These are phyloP conservation scores for Nepenthes alata DNA, from an alignment of 179 eudicot species.

Conservation along the genomic window DNA sequence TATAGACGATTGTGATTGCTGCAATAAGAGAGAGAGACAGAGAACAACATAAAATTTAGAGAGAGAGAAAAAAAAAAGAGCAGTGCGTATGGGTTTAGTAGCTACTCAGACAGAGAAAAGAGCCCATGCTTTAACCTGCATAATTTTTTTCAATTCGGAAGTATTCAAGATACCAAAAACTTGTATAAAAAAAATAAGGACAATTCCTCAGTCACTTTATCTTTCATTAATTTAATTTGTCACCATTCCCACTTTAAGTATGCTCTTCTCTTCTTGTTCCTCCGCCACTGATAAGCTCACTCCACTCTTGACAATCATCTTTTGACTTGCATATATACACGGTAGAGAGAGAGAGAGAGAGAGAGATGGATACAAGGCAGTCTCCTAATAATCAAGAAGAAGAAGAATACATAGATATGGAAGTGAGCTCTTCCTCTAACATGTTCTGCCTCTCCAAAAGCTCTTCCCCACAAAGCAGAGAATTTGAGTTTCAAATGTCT, in stretches of 20 bases:
- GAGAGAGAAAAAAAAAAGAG: background rate
- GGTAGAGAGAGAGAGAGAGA: slow-evolving; percentile 4
- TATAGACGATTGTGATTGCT: too few species aligned
- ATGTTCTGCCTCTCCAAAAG: background rate
- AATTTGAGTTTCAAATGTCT: slow-evolving; percentile 28
- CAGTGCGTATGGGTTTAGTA: slow-evolving; percentile 6
- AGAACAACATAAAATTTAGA: too few species aligned
- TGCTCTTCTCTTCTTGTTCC: slow-evolving; percentile 15
- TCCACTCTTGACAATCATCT: slow-evolving; percentile 4
- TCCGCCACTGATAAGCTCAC: slow-evolving; percentile 7
- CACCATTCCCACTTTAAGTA: slow-evolving; percentile 18
- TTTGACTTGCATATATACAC: slow-evolving; percentile 11
- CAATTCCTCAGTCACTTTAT: background rate
- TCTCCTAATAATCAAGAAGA: slow-evolving; percentile 16
- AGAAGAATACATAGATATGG: slow-evolving; percentile 74
- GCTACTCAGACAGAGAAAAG: slow-evolving; percentile 7
- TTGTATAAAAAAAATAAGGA: background rate
- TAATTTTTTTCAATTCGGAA: slow-evolving; percentile 13
- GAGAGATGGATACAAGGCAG: slow-evolving; percentile 12
- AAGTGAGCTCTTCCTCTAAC: slow-evolving; percentile 32
- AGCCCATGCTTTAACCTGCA: slow-evolving; percentile 6
- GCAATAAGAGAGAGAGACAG: too few species aligned
- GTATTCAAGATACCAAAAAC: slow-evolving; percentile 11
- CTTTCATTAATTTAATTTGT: too few species aligned
- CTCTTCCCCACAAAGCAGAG: slow-evolving; percentile 12